Evolutionary conservation across 2,329 filamentous ascomycete species (phyloP).

Genomic region (Fusarium brevicatenulatum): DNA sequence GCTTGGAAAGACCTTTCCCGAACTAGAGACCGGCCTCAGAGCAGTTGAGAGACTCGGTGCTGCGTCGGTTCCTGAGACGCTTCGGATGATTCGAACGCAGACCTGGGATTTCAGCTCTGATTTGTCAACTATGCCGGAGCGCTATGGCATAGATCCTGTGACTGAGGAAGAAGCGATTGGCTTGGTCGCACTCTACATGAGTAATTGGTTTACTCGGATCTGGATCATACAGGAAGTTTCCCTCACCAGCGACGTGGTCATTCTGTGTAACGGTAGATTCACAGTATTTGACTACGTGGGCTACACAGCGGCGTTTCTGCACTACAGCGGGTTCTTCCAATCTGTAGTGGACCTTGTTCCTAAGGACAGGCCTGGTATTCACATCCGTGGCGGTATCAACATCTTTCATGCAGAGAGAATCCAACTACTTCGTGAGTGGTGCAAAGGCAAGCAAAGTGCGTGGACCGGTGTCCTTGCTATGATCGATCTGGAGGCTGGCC

Average conservation of each 20-base stretch:
- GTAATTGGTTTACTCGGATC: not conserved
- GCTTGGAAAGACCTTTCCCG: not conserved
- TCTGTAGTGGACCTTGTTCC: not conserved
- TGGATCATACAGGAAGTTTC: conserved; percentile 1
- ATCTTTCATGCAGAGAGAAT: not conserved
- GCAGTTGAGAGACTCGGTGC: not conserved
- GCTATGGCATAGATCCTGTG: not conserved
- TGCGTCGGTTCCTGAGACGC: not conserved
- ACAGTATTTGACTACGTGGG: not conserved
- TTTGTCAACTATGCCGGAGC: not conserved
- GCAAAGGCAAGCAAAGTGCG: not conserved
- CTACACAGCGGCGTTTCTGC: not conserved
- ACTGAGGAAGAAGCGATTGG: not conserved
- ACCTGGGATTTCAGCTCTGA: not conserved
- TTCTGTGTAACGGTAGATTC: not conserved
- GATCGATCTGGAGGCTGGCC: not conserved
- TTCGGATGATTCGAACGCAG: not conserved
- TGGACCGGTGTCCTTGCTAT: not conserved
- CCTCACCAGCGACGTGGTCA: not conserved
- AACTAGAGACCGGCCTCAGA: not conserved
- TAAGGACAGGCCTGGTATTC: not conserved
- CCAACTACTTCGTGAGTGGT: conserved; percentile 2
- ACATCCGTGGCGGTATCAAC: not conserved
- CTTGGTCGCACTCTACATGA: not conserved
- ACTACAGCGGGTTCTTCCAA: not conserved